Conservation (phyloP, 192 early-diverging fungal species). For the Haplosporangium gracile region DNA sequence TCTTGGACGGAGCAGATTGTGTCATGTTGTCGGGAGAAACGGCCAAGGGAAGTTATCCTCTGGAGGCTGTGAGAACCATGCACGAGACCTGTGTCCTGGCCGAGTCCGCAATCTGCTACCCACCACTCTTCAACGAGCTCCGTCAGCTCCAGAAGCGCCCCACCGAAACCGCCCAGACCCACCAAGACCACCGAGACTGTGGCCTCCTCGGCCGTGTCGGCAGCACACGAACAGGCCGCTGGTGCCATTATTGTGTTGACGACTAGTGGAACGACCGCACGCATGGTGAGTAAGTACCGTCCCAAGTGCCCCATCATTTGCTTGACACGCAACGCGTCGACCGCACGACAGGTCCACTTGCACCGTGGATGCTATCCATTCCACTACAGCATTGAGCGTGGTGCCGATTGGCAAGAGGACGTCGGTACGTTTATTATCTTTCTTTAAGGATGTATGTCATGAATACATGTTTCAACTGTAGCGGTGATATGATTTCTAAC, state of each 20-base stretch:
- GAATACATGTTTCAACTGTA: neutral
- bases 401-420: conserved; percentile 55
- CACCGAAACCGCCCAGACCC: too few relatives aligned
- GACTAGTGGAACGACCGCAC: conserved; percentile 87
- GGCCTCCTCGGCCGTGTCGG: conserved; percentile 87
- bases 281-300: conserved; percentile 89
- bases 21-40: conserved; percentile 98
- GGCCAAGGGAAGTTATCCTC: conserved; percentile 89
- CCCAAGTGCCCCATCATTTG: conserved; percentile 90
- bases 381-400: conserved; percentile 60
- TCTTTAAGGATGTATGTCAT: neutral
- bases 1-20: conserved; percentile 94
- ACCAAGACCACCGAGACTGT: conserved; percentile 89
- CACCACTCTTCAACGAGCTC: conserved; percentile 89
- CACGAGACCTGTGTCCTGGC: conserved; percentile 78
- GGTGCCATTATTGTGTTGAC: conserved; percentile 89
- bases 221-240: conserved; percentile 81
- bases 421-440: conserved; percentile 36
- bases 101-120: conserved; percentile 91
- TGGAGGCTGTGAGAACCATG: conserved; percentile 87
- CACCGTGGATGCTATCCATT: conserved; percentile 82
- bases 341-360: conserved; percentile 78
- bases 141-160: too few relatives aligned
- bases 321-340: conserved; percentile 78
- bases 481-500: neutral